Evolutionary conservation across 768 basidiomycete genomes (phyloP), one percentile per base, ranked within the genome.

Genomic region (Termitomyces sp.): DNA sequence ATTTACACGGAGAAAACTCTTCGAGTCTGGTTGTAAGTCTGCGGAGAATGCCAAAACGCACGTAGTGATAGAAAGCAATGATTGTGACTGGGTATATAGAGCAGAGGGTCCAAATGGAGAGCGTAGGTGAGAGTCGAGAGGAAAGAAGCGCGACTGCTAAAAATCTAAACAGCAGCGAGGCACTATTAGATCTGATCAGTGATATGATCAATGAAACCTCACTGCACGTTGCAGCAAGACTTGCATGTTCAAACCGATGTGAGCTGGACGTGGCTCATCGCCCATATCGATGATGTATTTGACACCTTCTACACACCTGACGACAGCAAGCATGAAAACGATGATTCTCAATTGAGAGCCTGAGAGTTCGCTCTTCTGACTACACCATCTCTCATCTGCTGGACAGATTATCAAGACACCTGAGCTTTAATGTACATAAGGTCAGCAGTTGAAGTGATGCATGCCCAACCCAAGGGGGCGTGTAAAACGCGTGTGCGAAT

Each of bases 171-270:
- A n/a, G n/a, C n/a, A n/a, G n/a, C n/a, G n/a, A n/a, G n/a, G n/a
- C n/a, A n/a, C n/a, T n/a, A n/a, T 15, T 31, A 31, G 15, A 53
- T 53, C 52, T 45, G 35, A 53, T 53, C 43, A 46, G 25, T 40
- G 52, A 53, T 53, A 22, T 42, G 18, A 46, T 53, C 43, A 15
- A n/a, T n/a, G n/a, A n/a, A n/a, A n/a, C n/a, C n/a, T n/a, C n/a
- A n/a, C n/a, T 20, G 20, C 7, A 40, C 16, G 39, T n/a, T 29
- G 29, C 9, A 29, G 9, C 29, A 29, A 29, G n/a, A n/a, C n/a
- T n/a, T n/a, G n/a, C n/a, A n/a, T n/a, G n/a, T n/a, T n/a, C n/a
- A n/a, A n/a, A n/a, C n/a, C n/a, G n/a, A n/a, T n/a, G n/a, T n/a
- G n/a, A n/a, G n/a, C n/a, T n/a, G n/a, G n/a, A n/a, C n/a, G n/a